phyloP scores from a whole-genome alignment of 2,329 filamentous ascomycete species.

The Colletotrichum brevisporum region DNA sequence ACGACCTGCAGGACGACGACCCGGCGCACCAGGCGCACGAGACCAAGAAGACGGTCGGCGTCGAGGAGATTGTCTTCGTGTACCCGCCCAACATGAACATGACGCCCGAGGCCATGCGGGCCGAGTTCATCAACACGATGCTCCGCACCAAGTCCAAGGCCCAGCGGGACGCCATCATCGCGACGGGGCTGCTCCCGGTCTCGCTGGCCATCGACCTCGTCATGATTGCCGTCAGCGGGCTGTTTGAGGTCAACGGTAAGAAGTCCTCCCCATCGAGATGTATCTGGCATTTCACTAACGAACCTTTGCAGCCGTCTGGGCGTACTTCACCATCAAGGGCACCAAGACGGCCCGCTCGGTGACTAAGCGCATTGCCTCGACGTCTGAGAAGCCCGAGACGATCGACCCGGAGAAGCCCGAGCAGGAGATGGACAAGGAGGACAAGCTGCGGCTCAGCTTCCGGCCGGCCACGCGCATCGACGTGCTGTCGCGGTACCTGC shows the following conservation, averaged over 20 bases:
- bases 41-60: slow-evolving; percentile 37
- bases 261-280: background rate
- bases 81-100: slow-evolving; percentile 38
- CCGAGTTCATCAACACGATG: slow-evolving; percentile 38
- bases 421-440: slow-evolving; percentile 35
- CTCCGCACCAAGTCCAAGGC: slow-evolving; percentile 38
- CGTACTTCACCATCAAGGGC: slow-evolving; percentile 39
- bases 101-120: slow-evolving; percentile 35
- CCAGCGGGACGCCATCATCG: slow-evolving; percentile 37
- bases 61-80: slow-evolving; percentile 38
- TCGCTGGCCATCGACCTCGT: slow-evolving; percentile 31
- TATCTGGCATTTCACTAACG: background rate
- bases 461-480: slow-evolving; percentile 29
- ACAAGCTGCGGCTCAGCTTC: slow-evolving; percentile 33
- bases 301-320: slow-evolving; percentile 9
- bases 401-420: slow-evolving; percentile 32
- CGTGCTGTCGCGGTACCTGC: slow-evolving; percentile 27
- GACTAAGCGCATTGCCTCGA: slow-evolving; percentile 32
- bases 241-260: slow-evolving; percentile 38
- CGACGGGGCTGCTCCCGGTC: slow-evolving; percentile 31
- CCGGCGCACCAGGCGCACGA: slow-evolving; percentile 30
- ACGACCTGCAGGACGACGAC: slow-evolving; percentile 21
- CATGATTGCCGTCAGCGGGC: slow-evolving; percentile 33
- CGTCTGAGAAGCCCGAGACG: slow-evolving; percentile 33
- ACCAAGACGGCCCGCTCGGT: slow-evolving; percentile 37